Percentiles rank a stretch among this genome's conserved stretches.
phyloP scores from a whole-genome alignment of 2,329 filamentous ascomycete genomes.

The Claviceps quebecensis region DNA sequence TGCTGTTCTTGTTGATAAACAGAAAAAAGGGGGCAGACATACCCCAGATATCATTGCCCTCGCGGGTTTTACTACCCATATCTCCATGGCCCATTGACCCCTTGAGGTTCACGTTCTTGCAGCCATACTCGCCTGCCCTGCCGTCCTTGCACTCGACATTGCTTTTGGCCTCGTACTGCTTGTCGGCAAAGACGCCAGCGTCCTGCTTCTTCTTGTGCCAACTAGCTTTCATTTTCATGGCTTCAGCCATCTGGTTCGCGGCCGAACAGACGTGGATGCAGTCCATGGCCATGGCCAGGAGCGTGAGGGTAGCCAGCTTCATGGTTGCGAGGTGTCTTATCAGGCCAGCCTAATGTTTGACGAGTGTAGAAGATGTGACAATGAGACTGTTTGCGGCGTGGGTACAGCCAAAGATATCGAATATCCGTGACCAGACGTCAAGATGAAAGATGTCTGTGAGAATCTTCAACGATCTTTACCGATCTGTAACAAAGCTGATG shows the following conservation, averaged over 20 bases:
- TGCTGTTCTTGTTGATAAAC: not conserved
- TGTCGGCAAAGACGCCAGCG: not conserved
- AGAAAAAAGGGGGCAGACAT: not conserved
- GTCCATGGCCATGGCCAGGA: not conserved
- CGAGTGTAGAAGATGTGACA: too few relatives aligned
- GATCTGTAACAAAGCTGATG: not conserved
- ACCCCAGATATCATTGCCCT: constrained; percentile 23
- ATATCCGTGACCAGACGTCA: not conserved
- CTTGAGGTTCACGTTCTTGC: constrained; percentile 22
- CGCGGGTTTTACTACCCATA: constrained; percentile 19
- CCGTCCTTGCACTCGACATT: not conserved
- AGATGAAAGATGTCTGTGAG: not conserved
- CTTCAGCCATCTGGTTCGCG: not conserved
- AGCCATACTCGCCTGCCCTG: constrained; percentile 15
- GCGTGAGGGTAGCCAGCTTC: not conserved
- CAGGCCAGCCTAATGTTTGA: too few relatives aligned
- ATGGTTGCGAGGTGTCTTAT: not conserved
- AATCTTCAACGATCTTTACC: too few relatives aligned
- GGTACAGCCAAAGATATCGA: not conserved
- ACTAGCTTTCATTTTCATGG: not conserved
- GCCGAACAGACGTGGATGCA: not conserved
- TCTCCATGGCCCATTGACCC: constrained; percentile 23
- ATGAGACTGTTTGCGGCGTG: too few relatives aligned
- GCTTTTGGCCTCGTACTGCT: not conserved
- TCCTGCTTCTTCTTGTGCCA: not conserved